Base-by-base conservation (phyloP, 176 grass and related monocot genomes). In the Tuctoria greenei region DNA sequence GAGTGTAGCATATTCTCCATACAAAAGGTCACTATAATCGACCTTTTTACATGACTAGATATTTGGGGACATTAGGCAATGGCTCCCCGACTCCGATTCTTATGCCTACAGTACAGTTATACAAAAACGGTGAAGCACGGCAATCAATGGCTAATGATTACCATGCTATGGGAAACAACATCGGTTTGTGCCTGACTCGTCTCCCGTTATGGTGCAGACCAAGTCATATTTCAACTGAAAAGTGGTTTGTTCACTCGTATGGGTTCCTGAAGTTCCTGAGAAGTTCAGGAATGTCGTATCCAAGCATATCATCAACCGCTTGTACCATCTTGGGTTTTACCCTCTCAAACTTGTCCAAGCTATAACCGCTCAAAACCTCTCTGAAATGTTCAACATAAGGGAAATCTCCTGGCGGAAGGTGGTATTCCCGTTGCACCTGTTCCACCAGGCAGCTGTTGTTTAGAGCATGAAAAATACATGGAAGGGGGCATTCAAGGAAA, bases 291-390 rank as follows among this genome's bases (percentile, higher is more conserved):
- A 99, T 95, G 70, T 99, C 95, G 15, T 95, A 95, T 43, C 85
- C 95, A 37, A 98, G 85, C 95, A 95, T 94, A 71, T 98, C 95
- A 86, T 98, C 95, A 60, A 98, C 80, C 0, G 86, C 82, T 65
- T 98, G 89, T 54, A 92, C 58, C 95, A 99, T 90, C 79, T 99
- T 99, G 6, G 92, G 91, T 72, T 99, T 99, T n/a, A 99, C 73
- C 77, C 85, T 99, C 89, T 95, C 91, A 64, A 99, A 99, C 72
- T 81, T 99, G 73, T 99, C 91, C 1, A 99, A 92, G 73, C 79
- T 99, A 58, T 99, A 99, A 17, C 89, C 87, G 0, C 82, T 67
- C 73, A 95, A 75, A 28, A 92, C 89, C 52, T 95, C 95, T 84
- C 67, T 99, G 73, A 95, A 99, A 78, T 88, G 95, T 0, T 99